These are phyloP conservation scores for Verticillium nubilum DNA, from an alignment of 2,329 filamentous ascomycete genomes.

Conservation along the genomic window DNA sequence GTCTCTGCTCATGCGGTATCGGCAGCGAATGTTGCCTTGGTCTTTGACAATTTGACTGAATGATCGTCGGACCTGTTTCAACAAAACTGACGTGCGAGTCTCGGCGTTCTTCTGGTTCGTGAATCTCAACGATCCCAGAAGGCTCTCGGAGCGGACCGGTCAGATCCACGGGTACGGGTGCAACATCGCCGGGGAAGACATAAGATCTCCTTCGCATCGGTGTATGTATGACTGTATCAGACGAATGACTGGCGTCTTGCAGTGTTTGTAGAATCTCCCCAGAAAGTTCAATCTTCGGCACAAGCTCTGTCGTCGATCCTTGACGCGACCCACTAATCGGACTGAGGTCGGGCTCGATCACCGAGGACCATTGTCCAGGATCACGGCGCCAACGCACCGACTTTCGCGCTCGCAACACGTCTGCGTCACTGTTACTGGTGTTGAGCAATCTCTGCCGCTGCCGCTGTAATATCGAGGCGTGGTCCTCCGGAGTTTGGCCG, in stretches of 20 bases:
- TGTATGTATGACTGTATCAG: slow-evolving; percentile 32
- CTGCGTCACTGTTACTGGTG: slow-evolving; percentile 34
- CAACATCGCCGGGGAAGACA: background rate
- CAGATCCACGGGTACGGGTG: background rate
- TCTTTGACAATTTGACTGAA: background rate
- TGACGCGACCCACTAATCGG: slow-evolving; percentile 38
- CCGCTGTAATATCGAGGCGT: slow-evolving; percentile 18
- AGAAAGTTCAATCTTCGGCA: too few species aligned
- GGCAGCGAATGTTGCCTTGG: background rate
- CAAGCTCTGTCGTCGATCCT: slow-evolving; percentile 7
- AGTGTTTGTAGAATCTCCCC: background rate
- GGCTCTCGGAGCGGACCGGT: background rate
- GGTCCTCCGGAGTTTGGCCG: slow-evolving; percentile 40
- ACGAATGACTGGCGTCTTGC: slow-evolving; percentile 17
- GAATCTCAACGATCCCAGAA: background rate
- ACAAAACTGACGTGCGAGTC: background rate
- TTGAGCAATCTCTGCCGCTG: slow-evolving; percentile 35
- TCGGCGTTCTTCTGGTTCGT: background rate
- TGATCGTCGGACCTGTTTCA: background rate
- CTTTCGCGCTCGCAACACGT: slow-evolving; percentile 23
- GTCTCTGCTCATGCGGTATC: background rate
- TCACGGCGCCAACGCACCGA: slow-evolving; percentile 38
- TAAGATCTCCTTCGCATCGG: slow-evolving; percentile 18
- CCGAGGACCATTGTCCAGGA: slow-evolving; percentile 45
- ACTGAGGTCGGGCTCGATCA: slow-evolving; percentile 41